Percentiles rank a stretch among this genome's conserved stretches.
phyloP scores from a whole-genome alignment of 495 filamentous ascomycete genomes.

The Xylaria flabelliformis region DNA sequence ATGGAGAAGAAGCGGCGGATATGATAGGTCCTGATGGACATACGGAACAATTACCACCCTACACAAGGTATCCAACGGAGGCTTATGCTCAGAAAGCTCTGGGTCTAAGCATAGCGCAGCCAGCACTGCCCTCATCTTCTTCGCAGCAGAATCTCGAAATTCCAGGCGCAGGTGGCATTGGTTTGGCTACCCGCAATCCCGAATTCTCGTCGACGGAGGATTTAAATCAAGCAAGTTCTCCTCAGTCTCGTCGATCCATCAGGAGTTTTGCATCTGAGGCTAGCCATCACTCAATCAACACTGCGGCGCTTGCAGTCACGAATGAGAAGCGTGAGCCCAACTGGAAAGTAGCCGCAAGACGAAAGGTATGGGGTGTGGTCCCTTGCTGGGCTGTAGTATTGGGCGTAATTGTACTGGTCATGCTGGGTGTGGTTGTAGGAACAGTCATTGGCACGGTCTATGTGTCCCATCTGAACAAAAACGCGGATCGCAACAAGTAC shows the following conservation, averaged over 20 bases:
- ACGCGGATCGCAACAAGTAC: constrained; percentile 30
- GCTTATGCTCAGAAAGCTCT: constrained; percentile 47
- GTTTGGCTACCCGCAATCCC: constrained; percentile 60
- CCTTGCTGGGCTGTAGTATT: constrained; percentile 73
- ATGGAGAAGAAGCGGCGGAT: constrained; percentile 83
- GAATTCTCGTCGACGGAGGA: constrained; percentile 62
- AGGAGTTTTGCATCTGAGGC: constrained; percentile 55
- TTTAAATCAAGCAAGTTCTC: constrained; percentile 47
- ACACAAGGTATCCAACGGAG: constrained; percentile 78
- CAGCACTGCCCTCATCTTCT: constrained; percentile 22
- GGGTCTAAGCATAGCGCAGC: constrained; percentile 28
- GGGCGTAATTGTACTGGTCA: constrained; percentile 53
- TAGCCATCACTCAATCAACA: constrained; percentile 52
- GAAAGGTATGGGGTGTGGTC: constrained; percentile 65
- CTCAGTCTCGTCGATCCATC: constrained; percentile 58
- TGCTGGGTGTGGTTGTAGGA: constrained; percentile 70
- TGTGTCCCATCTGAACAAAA: constrained; percentile 37
- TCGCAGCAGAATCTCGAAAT: constrained; percentile 38
- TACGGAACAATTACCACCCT: constrained; percentile 88
- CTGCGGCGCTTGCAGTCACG: constrained; percentile 35
- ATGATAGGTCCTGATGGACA: constrained; percentile 90
- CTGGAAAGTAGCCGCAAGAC: constrained; percentile 63
- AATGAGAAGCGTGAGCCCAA: constrained; percentile 58
- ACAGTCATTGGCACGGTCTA: constrained; percentile 54
- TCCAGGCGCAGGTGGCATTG: constrained; percentile 59